Evolutionary conservation across 1,139 yeast genomes (phyloP).

Genomic region (Geotrichum klebahnii): DNA sequence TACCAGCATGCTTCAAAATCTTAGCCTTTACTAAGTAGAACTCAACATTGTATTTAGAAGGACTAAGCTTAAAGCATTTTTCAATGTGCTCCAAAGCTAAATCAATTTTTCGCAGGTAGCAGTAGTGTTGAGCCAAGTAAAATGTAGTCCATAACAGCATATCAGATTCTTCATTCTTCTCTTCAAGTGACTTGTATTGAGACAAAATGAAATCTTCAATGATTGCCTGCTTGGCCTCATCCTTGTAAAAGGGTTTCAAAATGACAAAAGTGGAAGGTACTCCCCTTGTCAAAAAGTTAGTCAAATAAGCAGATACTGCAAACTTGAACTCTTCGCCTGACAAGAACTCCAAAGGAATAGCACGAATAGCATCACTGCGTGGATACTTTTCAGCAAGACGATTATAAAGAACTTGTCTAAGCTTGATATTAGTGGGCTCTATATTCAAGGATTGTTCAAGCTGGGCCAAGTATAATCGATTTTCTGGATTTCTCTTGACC

Average conservation of each 20-base stretch:
- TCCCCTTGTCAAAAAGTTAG: slow-evolving; percentile 64
- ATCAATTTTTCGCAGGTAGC: slow-evolving; percentile 49
- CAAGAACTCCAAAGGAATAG: slow-evolving; percentile 71
- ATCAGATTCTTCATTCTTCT: slow-evolving; percentile 44
- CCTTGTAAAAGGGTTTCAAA: slow-evolving; percentile 71
- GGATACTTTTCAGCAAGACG: slow-evolving; percentile 71
- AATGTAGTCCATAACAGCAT: slow-evolving; percentile 70
- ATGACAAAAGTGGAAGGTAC: slow-evolving; percentile 89
- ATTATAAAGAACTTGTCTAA: slow-evolving; percentile 48
- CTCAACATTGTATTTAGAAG: slow-evolving; percentile 61
- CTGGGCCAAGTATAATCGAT: slow-evolving; percentile 57
- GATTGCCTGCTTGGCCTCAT: slow-evolving; percentile 45
- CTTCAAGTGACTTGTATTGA: slow-evolving; percentile 39
- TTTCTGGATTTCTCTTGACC: slow-evolving; percentile 83
- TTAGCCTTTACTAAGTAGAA: slow-evolving; percentile 76
- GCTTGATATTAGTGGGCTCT: slow-evolving; percentile 32
- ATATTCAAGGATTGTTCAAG: slow-evolving; percentile 59
- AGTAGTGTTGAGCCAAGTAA: slow-evolving; percentile 76
- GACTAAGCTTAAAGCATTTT: slow-evolving; percentile 61
- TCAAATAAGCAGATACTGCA: slow-evolving; percentile 51
- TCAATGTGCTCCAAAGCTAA: slow-evolving; percentile 57
- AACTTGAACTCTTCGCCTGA: slow-evolving; percentile 51
- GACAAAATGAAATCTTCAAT: slow-evolving; percentile 55
- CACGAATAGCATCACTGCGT: slow-evolving; percentile 72
- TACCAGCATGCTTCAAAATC: slow-evolving; percentile 67